Percentiles rank a stretch among this genome's conserved stretches.
Conservation (phyloP, 2,329 filamentous ascomycete species). For the Helminthosporium solani region DNA sequence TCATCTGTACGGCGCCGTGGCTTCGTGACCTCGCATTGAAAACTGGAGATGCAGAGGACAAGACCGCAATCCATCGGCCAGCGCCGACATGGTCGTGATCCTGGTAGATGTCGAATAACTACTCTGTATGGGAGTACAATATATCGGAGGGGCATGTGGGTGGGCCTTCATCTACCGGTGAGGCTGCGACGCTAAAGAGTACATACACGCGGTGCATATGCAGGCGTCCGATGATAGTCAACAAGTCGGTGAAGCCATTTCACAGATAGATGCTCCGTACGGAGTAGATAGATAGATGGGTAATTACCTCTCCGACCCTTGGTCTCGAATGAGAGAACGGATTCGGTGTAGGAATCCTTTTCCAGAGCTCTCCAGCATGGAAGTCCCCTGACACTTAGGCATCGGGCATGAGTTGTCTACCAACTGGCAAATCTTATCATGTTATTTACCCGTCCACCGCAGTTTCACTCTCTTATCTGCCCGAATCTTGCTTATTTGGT, state of each 20-base stretch:
- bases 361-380: not conserved
- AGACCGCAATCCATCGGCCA: not conserved
- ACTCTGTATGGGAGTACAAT: too few species aligned
- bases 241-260: conserved; percentile 23
- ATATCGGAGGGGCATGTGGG: too few species aligned
- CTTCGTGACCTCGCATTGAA: not conserved
- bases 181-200: conserved; percentile 26
- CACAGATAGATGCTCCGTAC: not conserved
- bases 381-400: not conserved
- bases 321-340: too few species aligned
- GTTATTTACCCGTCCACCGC: not conserved
- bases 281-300: not conserved
- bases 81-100: not conserved
- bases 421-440: not conserved
- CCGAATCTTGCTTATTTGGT: not conserved
- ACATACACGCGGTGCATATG: conserved; percentile 1
- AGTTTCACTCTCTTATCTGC: not conserved
- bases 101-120: too few species aligned
- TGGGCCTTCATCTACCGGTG: conserved; percentile 21
- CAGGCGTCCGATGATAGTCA: conserved; percentile 17
- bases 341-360: too few species aligned
- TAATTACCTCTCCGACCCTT: not conserved
- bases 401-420: not conserved
- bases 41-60: not conserved
- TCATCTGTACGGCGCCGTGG: not conserved